phyloP scores from a whole-genome alignment of 805 yeast genomes.

The Saturnispora halmiae region DNA sequence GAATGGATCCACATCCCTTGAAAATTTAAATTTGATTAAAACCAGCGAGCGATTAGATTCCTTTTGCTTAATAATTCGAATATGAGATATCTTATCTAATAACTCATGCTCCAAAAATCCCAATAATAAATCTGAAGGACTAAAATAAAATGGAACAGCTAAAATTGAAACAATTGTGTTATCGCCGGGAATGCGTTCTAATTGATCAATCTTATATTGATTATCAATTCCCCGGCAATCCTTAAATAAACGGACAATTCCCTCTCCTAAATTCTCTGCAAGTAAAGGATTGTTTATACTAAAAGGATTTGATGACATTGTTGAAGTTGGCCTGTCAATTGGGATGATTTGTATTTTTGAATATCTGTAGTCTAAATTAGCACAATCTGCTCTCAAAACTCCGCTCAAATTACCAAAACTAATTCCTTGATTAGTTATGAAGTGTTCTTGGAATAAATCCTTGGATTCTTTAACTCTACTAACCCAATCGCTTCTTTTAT shows the following conservation, averaged over 20 bases:
- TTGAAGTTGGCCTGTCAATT: conserved; percentile 17
- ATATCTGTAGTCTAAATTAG: conserved; percentile 27
- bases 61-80: conserved; percentile 60
- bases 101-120: conserved; percentile 68
- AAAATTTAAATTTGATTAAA: conserved; percentile 59
- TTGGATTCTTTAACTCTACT: neutral
- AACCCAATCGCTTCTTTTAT: conserved; percentile 2
- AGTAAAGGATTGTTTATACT: conserved; percentile 35
- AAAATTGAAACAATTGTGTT: conserved; percentile 66
- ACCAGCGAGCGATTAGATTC: conserved; percentile 66
- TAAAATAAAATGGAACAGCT: conserved; percentile 83
- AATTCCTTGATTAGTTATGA: too few species aligned
- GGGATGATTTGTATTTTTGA: conserved; percentile 28
- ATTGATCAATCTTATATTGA: conserved; percentile 14
- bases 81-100: conserved; percentile 51
- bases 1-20: conserved; percentile 51
- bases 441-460: conserved; percentile 1
- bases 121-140: conserved; percentile 65
- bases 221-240: conserved; percentile 33
- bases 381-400: too few species aligned
- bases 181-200: conserved; percentile 32
- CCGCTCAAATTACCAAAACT: too few species aligned
- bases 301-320: conserved; percentile 3
- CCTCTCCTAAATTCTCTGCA: conserved; percentile 63
- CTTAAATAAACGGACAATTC: conserved; percentile 60